Base-by-base conservation (phyloP, 2,329 filamentous ascomycete species). In the Alternaria tenuissima region DNA sequence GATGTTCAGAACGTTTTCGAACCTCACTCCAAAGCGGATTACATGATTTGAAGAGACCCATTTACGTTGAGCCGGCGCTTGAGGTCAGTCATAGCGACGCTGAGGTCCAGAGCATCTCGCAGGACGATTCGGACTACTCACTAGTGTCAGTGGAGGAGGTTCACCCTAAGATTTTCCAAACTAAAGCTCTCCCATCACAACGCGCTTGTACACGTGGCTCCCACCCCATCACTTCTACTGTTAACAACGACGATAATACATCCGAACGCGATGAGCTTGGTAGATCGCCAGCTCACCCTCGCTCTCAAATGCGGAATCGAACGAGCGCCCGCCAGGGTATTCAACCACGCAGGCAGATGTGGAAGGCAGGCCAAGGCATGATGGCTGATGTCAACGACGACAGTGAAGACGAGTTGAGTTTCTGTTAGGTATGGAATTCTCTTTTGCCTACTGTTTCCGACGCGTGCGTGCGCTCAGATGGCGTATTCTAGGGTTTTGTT, bases 361-460 rank as follows among this genome's bases (percentile, higher is more conserved):
- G 64, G 61, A 64, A 55, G 46, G 49, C 58, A 5, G 20, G 26
- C 7, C 48, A 47, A 7, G 28, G 30, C 46, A 42, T 51, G 24
- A 38, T 56, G 5, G 48, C 46, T 5, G 61, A 62, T 20, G 53
- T 43, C 24, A 66, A 61, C 3, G 65, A 63, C 5, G 68, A 63
- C 9, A 77, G 74, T 48, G 73, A 76, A 46, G 76, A 78, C 61
- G 76, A 77, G 59, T 54, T 77, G 53, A 73, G 72, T 63, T 74
- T 76, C 59, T 64, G 68, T n/a, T 73, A 67, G 62, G 4, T 30
- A 32, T 62, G 55, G 51, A 44, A 49, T 38, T 30, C 30, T 18
- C n/a, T 24, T 4, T 18, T 30, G n/a, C 20, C 18, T n/a, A 34
- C 20, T 5, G 24, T 12, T 12, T 14, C 16, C 20, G 53, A 52